Base-by-base conservation (phyloP, 352 stramenopile species). In the Phytophthora europaea region DNA sequence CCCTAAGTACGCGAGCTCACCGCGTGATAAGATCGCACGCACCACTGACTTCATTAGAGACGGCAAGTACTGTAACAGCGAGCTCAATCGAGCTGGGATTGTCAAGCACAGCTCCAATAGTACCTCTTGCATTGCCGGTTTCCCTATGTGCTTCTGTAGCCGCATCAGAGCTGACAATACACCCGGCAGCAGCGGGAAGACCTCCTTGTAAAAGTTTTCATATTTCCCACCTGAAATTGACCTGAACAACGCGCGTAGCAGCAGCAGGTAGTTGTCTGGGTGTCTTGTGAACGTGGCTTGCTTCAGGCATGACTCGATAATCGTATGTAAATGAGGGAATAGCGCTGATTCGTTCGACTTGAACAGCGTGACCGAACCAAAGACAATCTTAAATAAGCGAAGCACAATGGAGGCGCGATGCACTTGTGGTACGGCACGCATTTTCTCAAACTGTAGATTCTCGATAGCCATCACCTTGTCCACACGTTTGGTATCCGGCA, bases 211-310 rank as follows among this genome's bases (percentile, higher is more conserved):
- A 15, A 98, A 99, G 58, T 98, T 97, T 80, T 99, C 98, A 79
- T 99, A 99, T 71, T 99, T 99, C 34, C 98, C 96, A 43, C 94
- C 95, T 6, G 95, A 98, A 54, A 99, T 99, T 33, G 93, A 98
- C 34, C 97, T 88, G 75, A 99, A 99, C 16, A 99, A 79, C 6
- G 94, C 90, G 6, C 96, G 88, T 28, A 99, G 75, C 33, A 99
- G 82, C 58, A 98, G 89, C 65, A 98, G 91, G 69, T 99, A 98
- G 68, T 99, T 99, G 67, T 98, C 93, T 12, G 97, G 94, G 34
- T 97, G 87, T 58, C 91, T 93, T 1, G 88, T 95, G 55, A 97
- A 93, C 60, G 97, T 98, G 1, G 95, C 94, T 66, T 96, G 84
- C 64, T 90, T 93, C 57, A 99, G 60, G 70, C 94, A 99, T 53